Base-by-base conservation (phyloP, 192 early-diverging fungal species). In the Funneliformis mosseae region DNA sequence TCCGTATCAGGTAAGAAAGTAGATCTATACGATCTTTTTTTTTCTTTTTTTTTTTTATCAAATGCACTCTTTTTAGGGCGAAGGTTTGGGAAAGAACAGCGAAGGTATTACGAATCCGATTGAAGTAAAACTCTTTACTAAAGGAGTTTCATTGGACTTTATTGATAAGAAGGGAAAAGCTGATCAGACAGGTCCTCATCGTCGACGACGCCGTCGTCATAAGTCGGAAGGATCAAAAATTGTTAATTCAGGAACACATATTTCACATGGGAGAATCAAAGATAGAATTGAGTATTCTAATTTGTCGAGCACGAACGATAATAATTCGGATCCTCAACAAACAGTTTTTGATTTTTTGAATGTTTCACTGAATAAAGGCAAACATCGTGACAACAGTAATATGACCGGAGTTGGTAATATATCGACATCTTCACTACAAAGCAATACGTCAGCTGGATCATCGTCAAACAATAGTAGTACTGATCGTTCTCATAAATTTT, bases 261-360 rank as follows among this genome's bases (percentile, higher is more conserved):
- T 16, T 28, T 28, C 11, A 21, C 45, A 12, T 41, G 33, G 28
- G 50, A 45, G 45, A 46, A 27, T n/a, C 43, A 46, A 10, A 25
- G 14, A 43, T 0, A 48, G 43, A 46, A 28, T 73, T 50, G n/a
- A 23, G 7, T 7, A 8, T 43, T 1, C 68, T 41, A 5, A 41
- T 41, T 66, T n/a, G 0, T 64, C 63, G 25, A 66, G 14, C 27
- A 11, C 63, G 10, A 8, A 10, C 18, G 23, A 28, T 73, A 25
- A 33, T 16, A 73, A 41, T 73, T 42, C 33, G 12, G 74, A 76
- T 38, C 16, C 73, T 59, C 10, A 74, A 50, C n/a, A 46, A 18
- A 39, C 14, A 8, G 59, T 76, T 76, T 76, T 76, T 63, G 74
- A 76, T 61, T 76, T 61, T 42, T 41, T 76, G 8, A 76, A 76